A percentile compares a stretch with the other conserved stretches of the same genome.
Evolutionary conservation across 257 asterid species (phyloP).

Genomic region (Pogostemon cablin): DNA sequence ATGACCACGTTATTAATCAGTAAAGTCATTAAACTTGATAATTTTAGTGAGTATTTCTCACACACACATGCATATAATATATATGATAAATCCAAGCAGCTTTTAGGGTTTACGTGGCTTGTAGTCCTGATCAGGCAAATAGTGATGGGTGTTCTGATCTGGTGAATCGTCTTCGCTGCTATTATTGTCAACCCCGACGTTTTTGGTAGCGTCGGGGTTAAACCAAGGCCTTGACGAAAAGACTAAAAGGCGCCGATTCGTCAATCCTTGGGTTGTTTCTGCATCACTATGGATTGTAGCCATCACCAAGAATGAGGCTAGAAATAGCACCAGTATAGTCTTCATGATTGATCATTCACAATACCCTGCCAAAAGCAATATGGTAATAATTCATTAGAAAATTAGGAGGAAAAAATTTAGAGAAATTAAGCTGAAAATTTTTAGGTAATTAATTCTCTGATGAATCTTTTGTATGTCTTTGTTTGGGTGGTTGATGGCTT

Average conservation of each 20-base stretch:
- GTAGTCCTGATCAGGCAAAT: constrained; percentile 32
- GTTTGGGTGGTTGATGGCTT: neutral
- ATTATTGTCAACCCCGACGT: neutral
- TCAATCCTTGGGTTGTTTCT: neutral
- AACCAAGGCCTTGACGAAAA: neutral
- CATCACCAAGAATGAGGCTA: constrained; percentile 27
- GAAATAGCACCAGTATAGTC: constrained; percentile 15
- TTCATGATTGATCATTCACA: constrained; percentile 26
- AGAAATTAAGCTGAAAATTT: neutral
- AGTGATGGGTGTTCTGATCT: constrained; percentile 30
- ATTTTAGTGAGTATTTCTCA: too few species aligned
- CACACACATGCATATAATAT: too few species aligned
- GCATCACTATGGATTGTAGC: constrained; percentile 29
- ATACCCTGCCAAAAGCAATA: constrained; percentile 13
- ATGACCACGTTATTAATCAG: too few species aligned
- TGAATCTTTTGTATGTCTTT: constrained; percentile 6
- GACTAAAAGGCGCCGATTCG: constrained; percentile 24
- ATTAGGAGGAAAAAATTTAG: neutral
- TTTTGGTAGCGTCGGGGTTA: neutral
- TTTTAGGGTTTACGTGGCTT: neutral
- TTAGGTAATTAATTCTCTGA: neutral
- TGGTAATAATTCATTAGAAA: neutral
- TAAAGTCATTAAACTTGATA: too few species aligned
- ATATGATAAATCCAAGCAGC: neutral
- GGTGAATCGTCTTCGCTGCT: neutral